These are phyloP conservation scores for Aspergillus sp. DNA, from an alignment of 2,329 filamentous ascomycete genomes.

Conservation along the genomic window DNA sequence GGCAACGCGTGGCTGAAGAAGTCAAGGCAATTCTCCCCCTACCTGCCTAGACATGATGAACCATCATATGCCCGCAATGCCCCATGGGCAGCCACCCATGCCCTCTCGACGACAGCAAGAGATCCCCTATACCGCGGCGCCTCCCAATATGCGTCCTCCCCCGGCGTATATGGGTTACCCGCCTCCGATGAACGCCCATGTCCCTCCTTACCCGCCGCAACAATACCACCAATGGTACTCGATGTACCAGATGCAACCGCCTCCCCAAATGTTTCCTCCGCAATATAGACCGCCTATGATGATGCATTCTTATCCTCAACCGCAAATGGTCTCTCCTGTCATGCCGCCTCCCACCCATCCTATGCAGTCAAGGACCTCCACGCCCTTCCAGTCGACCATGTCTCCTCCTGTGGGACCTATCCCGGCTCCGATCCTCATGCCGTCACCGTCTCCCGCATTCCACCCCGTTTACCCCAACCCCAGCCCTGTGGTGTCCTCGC, in stretches of 20 bases:
- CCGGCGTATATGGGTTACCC: constrained; percentile 59
- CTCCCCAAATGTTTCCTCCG: constrained; percentile 40
- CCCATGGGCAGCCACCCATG: constrained; percentile 51
- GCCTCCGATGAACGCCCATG: constrained; percentile 59
- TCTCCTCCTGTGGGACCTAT: constrained; percentile 32
- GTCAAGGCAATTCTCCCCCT: constrained; percentile 31
- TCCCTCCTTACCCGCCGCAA: constrained; percentile 43
- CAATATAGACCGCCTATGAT: constrained; percentile 44
- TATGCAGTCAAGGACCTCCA: constrained; percentile 38
- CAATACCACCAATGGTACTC: constrained; percentile 49
- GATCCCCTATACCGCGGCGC: constrained; percentile 41
- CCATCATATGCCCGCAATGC: constrained; percentile 45
- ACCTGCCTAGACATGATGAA: constrained; percentile 43
- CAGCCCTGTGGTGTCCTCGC: constrained; percentile 36
- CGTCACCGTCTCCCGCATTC: constrained; percentile 24
- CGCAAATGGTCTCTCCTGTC: constrained; percentile 37
- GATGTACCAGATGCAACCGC: constrained; percentile 20
- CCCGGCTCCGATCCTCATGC: constrained; percentile 28
- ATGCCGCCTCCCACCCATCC: constrained; percentile 35
- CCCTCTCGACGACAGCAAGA: constrained; percentile 49
- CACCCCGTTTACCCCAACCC: constrained; percentile 23
- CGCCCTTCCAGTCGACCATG: constrained; percentile 36
- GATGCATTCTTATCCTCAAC: constrained; percentile 45
- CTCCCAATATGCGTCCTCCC: constrained; percentile 55
- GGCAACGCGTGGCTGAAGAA: constrained; percentile 38